Base-by-base conservation (phyloP, 805 yeast genomes). In the Spathaspora arborariae region DNA sequence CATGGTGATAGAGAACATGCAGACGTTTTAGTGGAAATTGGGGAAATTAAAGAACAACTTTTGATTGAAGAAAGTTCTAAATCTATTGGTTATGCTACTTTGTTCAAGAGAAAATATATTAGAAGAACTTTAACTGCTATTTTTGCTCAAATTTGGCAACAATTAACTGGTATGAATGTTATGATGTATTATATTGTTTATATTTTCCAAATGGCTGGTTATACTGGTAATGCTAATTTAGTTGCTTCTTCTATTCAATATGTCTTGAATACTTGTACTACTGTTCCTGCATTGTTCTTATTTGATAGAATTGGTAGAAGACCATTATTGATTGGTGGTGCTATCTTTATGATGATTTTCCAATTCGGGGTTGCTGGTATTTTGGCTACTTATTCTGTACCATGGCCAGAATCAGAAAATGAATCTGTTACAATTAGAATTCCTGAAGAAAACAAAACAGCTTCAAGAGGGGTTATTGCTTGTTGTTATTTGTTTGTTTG, bases 251-350 rank as follows among this genome's bases (percentile, higher is more conserved):
- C 83, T 15, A 74, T 82, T 55, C 84, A 80, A 61, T 81, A 81
- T 58, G 76, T 79, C 41, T 56, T 78, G 51, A 79, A 80, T 60
- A 68, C 77, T 42, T 75, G 68, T 21, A 75, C 75, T 57, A 83
- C 91, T 3, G 59, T 81, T 41, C 84, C 86, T 13, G 82, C 88
- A 0, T 71, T 84, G 51, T 70, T 73, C 58, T 65, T 79, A 48
- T 68, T 85, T 59, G 88, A 84, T 63, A 70, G 67, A 51, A 60
- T 83, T 30, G 92, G 91, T 58, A 81, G 94, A 75, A 78, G 91
- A 65, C 76, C 77, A 20, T 62, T 82, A 45, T 75, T 76, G 56
- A 58, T 82, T 51, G 59, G 67, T 37, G 79, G 81, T 53, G 79
- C 79, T 27, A 51, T 67, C 26, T 53, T 67, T 16, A 76, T 77